Evolutionary conservation across 495 filamentous ascomycete genomes (phyloP).

Genomic region (Acidomyces sp.): DNA sequence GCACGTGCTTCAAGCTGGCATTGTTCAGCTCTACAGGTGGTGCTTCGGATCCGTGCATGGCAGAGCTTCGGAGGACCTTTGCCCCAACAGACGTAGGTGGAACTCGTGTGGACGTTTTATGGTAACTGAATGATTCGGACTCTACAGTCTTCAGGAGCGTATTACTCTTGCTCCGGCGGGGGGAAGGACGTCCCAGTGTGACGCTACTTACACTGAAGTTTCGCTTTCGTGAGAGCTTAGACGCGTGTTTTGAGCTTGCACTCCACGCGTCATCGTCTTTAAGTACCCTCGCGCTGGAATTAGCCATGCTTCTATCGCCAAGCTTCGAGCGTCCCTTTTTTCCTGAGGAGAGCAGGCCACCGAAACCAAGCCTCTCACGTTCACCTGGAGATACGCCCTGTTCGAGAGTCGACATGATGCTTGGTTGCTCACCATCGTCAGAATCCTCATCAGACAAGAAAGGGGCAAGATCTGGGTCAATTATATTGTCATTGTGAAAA

Average conservation of each 20-base stretch:
- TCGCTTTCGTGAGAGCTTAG: slow-evolving; percentile 46
- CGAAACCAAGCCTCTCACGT: slow-evolving; percentile 39
- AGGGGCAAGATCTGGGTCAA: slow-evolving; percentile 87
- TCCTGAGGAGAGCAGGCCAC: slow-evolving; percentile 35
- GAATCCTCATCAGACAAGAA: slow-evolving; percentile 92
- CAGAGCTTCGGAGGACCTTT: slow-evolving; percentile 65
- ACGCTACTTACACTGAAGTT: slow-evolving; percentile 69
- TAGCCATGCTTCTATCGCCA: slow-evolving; percentile 55
- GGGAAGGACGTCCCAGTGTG: slow-evolving; percentile 53
- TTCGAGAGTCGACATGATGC: slow-evolving; percentile 63
- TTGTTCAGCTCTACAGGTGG: slow-evolving; percentile 71
- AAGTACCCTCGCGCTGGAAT: slow-evolving; percentile 35
- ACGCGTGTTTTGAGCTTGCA: slow-evolving; percentile 44
- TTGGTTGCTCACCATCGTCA: slow-evolving; percentile 74
- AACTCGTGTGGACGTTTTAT: slow-evolving; percentile 1
- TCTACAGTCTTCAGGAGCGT: slow-evolving; percentile 26
- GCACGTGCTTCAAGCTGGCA: slow-evolving; percentile 78
- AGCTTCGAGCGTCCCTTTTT: slow-evolving; percentile 60
- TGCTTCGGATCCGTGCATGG: slow-evolving; percentile 63
- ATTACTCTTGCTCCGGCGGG: slow-evolving; percentile 36
- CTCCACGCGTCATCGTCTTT: slow-evolving; percentile 50
- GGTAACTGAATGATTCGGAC: slow-evolving; percentile 12
- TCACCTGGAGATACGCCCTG: slow-evolving; percentile 33
- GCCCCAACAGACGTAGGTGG: slow-evolving; percentile 21
- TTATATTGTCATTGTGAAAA: slow-evolving; percentile 95